Evolutionary conservation across 257 asterid genomes (phyloP).

Genomic region (Prunella vulgaris): DNA sequence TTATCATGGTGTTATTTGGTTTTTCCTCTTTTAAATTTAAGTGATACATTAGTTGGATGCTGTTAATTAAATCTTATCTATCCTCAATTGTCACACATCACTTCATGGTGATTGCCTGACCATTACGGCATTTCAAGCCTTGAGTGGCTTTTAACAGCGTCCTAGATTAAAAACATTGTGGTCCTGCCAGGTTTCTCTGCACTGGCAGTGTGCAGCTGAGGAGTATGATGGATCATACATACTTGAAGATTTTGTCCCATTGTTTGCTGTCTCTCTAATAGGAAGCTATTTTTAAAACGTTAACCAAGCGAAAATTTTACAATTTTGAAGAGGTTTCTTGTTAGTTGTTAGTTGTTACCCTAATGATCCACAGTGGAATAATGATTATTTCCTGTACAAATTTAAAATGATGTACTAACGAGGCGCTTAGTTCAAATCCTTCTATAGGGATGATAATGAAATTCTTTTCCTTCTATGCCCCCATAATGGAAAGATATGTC

Average conservation of each 20-base stretch:
- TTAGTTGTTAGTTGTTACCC: neutral
- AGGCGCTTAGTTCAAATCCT: no score
- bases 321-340: neutral
- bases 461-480: no score
- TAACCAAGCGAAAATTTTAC: neutral
- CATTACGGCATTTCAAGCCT: slow-evolving; percentile 42
- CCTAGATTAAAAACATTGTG: slow-evolving; percentile 53
- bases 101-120: slow-evolving; percentile 27
- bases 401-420: neutral
- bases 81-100: slow-evolving; percentile 27
- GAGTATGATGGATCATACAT: slow-evolving; percentile 92
- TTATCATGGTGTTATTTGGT: neutral
- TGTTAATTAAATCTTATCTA: slow-evolving; percentile 28
- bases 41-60: slow-evolving; percentile 41
- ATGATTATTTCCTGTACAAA: neutral
- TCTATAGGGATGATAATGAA: no score
- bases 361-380: neutral
- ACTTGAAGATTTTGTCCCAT: slow-evolving; percentile 1
- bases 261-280: neutral
- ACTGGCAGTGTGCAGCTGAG: slow-evolving; percentile 99
- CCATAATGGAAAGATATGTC: no score
- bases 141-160: slow-evolving; percentile 53
- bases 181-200: slow-evolving; percentile 99
- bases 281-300: neutral
- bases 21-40: neutral